A percentile compares a stretch with the other conserved stretches of the same genome.
These are phyloP conservation scores for Rhexocercosporidium sp. DNA, from an alignment of 2,329 filamentous ascomycete genomes.

Conservation along the genomic window DNA sequence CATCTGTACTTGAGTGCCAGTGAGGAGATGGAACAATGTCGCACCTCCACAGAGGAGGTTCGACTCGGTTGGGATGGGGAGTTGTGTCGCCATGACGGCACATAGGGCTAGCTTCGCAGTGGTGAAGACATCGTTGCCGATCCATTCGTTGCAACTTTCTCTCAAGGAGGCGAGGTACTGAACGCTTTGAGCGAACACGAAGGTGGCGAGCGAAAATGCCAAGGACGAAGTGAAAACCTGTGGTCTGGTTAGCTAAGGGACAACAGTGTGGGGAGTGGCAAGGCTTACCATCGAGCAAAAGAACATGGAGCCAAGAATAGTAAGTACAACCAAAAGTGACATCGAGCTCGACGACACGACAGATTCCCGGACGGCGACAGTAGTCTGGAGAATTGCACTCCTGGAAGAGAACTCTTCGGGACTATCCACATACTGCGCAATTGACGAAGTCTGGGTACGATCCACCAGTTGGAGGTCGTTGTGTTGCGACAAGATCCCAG, in stretches of 20 bases:
- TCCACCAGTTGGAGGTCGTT: neutral
- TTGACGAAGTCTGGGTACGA: neutral
- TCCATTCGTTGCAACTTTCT: constrained; percentile 8
- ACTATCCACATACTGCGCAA: neutral
- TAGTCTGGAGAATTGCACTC: constrained; percentile 3
- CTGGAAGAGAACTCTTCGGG: neutral
- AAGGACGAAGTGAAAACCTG: neutral
- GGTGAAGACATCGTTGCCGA: constrained; percentile 16
- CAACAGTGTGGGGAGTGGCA: neutral
- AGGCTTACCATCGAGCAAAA: constrained; percentile 4
- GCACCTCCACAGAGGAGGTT: neutral
- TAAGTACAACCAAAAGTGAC: neutral
- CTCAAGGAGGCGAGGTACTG: neutral
- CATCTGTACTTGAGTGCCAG: neutral
- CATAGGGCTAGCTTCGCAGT: constrained; percentile 8
- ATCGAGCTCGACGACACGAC: neutral
- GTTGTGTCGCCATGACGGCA: constrained; percentile 5
- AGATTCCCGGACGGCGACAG: neutral
- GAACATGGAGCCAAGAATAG: constrained; percentile 10
- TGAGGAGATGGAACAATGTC: neutral
- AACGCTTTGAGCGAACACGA: neutral
- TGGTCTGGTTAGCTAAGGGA: neutral
- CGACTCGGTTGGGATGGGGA: constrained; percentile 1
- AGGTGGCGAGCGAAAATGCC: neutral
- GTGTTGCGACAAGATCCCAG: neutral